A percentile compares a stretch with the other conserved stretches of the same genome.
phyloP scores from a whole-genome alignment of 345 rosid species.

The Dimocarpus longan region DNA sequence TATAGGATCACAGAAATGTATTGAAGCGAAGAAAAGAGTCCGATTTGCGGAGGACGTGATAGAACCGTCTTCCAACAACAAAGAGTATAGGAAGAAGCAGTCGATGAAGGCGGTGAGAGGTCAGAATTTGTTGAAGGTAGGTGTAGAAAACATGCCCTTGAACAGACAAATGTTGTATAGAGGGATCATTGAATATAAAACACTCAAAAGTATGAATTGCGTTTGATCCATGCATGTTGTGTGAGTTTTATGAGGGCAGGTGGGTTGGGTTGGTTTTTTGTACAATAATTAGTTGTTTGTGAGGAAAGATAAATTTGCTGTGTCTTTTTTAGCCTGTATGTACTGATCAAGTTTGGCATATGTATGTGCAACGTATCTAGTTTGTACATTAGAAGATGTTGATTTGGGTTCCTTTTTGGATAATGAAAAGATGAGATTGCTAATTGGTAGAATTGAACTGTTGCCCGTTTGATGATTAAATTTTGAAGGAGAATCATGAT shows the following conservation, averaged over 20 bases:
- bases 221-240: not conserved
- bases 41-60: slow-evolving; percentile 80
- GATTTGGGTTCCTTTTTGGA: not conserved
- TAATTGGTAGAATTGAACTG: not conserved
- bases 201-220: slow-evolving; percentile 25
- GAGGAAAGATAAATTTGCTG: no score
- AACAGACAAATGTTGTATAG: slow-evolving; percentile 51
- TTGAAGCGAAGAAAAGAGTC: slow-evolving; percentile 56
- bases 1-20: slow-evolving; percentile 13
- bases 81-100: slow-evolving; percentile 57
- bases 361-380: not conserved
- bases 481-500: no score
- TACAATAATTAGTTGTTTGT: not conserved
- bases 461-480: no score
- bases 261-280: not conserved
- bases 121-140: not conserved
- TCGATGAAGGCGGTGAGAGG: slow-evolving; percentile 10
- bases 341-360: not conserved
- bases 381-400: not conserved
- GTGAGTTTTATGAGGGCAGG: no score
- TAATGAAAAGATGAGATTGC: not conserved
- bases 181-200: slow-evolving; percentile 37
- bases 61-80: slow-evolving; percentile 66
- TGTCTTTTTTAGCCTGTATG: not conserved
- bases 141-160: slow-evolving; percentile 37